These are phyloP conservation scores for Pleurotus sapidus DNA, from an alignment of 768 basidiomycete genomes.

Conservation along the genomic window DNA sequence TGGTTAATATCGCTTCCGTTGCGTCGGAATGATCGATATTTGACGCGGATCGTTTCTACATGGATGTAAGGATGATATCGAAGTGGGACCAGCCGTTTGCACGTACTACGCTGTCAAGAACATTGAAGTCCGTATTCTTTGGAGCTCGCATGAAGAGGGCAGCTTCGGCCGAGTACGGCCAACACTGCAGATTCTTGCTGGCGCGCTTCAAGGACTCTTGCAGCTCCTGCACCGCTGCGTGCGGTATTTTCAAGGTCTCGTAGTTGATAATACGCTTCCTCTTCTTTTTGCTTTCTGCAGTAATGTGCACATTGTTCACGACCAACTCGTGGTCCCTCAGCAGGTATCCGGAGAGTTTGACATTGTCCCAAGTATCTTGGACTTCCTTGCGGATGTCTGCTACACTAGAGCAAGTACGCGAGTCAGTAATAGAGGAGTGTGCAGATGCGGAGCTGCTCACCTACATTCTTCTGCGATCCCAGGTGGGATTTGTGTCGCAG, in stretches of 20 bases:
- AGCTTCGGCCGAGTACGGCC: conserved; percentile 55
- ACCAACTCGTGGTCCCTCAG: conserved; percentile 48
- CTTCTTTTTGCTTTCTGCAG: conserved; percentile 27
- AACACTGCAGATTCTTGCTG: conserved; percentile 49
- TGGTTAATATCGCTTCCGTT: conserved; percentile 47
- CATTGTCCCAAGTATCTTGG: conserved; percentile 49
- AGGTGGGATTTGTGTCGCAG: conserved; percentile 13
- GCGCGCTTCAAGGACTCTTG: conserved; percentile 45
- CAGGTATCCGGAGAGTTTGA: conserved; percentile 55
- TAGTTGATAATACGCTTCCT: conserved; percentile 21
- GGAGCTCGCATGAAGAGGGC: conserved; percentile 62
- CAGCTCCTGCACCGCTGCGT: conserved; percentile 44
- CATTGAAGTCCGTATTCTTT: conserved; percentile 67
- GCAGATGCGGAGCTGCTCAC: conserved; percentile 19
- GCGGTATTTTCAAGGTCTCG: conserved; percentile 36
- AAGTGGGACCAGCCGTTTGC: no score
- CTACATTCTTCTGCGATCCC: conserved; percentile 41
- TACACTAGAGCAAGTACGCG: conserved; percentile 34
- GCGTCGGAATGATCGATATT: conserved; percentile 17
- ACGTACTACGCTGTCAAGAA: conserved; percentile 40
- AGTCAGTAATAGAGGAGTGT: neutral
- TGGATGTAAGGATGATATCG: no score
- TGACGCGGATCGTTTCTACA: conserved; percentile 22
- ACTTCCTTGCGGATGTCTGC: conserved; percentile 45
- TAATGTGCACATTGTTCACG: conserved; percentile 28